phyloP scores from a whole-genome alignment of 148 eudicot genomes.

The Fagopyrum esculentum region DNA sequence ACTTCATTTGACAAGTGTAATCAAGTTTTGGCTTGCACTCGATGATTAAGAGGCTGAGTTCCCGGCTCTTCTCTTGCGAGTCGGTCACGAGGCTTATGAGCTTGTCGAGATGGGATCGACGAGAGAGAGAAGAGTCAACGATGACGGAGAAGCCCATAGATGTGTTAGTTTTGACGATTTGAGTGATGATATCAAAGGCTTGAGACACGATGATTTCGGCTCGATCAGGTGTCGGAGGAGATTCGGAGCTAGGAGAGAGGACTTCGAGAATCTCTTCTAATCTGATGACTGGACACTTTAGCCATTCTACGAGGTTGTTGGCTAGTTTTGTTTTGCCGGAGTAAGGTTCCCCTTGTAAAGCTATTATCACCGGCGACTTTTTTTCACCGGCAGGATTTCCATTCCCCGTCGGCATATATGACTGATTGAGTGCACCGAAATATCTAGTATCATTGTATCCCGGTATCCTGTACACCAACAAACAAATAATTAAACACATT shows the following conservation, averaged over 20 bases:
- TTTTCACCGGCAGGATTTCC: no score
- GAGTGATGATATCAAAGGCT: neutral
- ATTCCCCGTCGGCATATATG: no score
- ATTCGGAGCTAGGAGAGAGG: neutral
- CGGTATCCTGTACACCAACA: no score
- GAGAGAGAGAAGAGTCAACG: neutral
- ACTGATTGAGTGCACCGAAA: no score
- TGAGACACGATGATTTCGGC: neutral
- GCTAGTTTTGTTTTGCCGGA: neutral
- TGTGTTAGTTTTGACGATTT: neutral
- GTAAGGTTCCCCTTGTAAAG: neutral
- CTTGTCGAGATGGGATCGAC: neutral
- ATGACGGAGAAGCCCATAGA: neutral
- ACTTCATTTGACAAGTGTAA: neutral
- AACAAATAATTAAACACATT: no score
- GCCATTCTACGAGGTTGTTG: neutral
- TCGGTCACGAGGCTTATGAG: neutral
- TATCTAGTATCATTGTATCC: no score
- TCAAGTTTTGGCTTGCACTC: neutral
- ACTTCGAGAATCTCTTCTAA: neutral
- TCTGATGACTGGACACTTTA: neutral
- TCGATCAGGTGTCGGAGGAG: neutral
- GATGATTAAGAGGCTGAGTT: neutral
- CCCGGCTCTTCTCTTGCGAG: neutral
- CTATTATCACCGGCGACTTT: neutral